Evolutionary conservation across 352 stramenopile species (phyloP), one percentile per base, ranked within the genome.

Genomic region (Globisporangium splendens): DNA sequence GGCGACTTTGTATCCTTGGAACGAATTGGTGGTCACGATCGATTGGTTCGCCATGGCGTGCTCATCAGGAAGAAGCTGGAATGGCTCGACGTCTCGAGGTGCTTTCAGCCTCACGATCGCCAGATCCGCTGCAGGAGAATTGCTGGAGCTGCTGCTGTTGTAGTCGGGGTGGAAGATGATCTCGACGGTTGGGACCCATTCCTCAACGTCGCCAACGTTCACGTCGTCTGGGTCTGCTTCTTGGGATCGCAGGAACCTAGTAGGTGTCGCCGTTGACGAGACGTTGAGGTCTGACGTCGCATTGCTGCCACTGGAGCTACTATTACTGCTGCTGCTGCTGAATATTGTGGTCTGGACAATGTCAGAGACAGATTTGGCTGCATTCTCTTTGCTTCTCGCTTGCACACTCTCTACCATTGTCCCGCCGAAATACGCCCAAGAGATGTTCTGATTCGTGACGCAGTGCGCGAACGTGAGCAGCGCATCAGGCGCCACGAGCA

Each of bases 391-490:
- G 39, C 39, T 18, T 44, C 39, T 15, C 8, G 17, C 39, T n/a
- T 12, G 39, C 39, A 44, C 62, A 6, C n/a, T 41, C 17, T 54
- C 53, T 12, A 11, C 53, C 11, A 14, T 17, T 6, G 61, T 35
- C 22, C 48, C 47, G 0, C 68, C 68, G 20, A 76, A 76, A 56
- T 66, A 76, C 38, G 65, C 68, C 65, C 61, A 73, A 42, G 54
- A 10, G 11, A 73, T 28, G 24, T 8, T 53, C 10, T 28, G 35
- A 18, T 51, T 20, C n/a, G 21, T 11, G 11, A 70, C 51, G 18
- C 68, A 76, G 28, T 68, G 58, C 17, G 68, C 68, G 49, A 73
- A 66, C 46, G 68, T 68, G 42, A 76, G 55, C 44, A 76, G 51
- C 44, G 65, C 65, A 51, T 69, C 47, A 0, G 65, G 65, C 14